Evolutionary conservation across 768 basidiomycete genomes (phyloP), one percentile per base, ranked within the genome.

Genomic region (Trametes coccinea): DNA sequence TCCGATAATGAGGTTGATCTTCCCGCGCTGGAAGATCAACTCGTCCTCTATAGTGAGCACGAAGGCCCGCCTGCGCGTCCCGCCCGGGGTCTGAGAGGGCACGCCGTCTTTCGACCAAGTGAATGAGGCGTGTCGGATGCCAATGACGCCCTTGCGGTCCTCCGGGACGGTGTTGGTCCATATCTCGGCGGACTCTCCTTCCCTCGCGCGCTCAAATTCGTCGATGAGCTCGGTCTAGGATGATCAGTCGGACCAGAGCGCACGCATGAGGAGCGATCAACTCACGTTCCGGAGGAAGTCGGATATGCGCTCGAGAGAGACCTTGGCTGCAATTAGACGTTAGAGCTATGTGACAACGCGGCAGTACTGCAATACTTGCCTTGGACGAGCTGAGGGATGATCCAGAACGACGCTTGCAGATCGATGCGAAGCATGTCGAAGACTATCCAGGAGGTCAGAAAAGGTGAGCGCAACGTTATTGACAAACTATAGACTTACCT

Each of bases 1-100:
- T 0, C 86, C 85, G 47, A 86, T 72, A 11, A 87, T 78, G 54
- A 85, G 73, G 61, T 87, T 87, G 49, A 86, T 77, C 62, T 73
- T 67, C 27, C 79, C 79, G 7, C 68, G 76, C 64, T 78, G 77
- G 75, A 88, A 88, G 3, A 78, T 48, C 0, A 88, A 57, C 50
- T 85, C 80, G 13, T 76, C 83, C 0, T 80, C 75, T 45, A 86
- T 73, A 2, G 69, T 74, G 13, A 88, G 76, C 13, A 70, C 66
- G 70, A 84, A 87, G n/a, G 70, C 76, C 29, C 83, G 76, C 40
- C 37, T 56, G 31, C 52, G 56, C 30, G 51, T 58, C 4, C 61
- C 52, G 2, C 50, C 60, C 1, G 60, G 60, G 7, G 55, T 62
- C 16, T 47, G 44, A 7, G 60, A 56, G 8, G 41, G 16, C 40